A percentile compares a stretch with the other conserved stretches of the same genome.
Conservation (phyloP, 2,329 filamentous ascomycete species). For the Berkeleyomyces basicola region DNA sequence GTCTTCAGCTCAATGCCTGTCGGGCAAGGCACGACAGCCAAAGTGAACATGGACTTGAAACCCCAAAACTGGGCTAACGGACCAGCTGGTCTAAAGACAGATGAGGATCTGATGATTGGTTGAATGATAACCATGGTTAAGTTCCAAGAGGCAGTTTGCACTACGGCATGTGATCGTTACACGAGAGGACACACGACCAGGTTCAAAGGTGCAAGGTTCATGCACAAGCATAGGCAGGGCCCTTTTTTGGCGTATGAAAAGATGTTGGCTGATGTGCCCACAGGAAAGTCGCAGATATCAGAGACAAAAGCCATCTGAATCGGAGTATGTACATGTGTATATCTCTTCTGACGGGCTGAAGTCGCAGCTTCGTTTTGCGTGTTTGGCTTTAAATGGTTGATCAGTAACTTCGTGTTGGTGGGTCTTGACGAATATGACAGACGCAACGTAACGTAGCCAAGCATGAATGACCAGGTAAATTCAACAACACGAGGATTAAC, state of each 20-base stretch:
- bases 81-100: no score
- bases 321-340: no score
- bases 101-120: no score
- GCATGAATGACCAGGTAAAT: not conserved
- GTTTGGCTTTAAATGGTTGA: no score
- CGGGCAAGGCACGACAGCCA: no score
- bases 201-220: not conserved
- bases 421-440: not conserved
- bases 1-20: no score
- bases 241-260: no score
- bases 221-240: not conserved
- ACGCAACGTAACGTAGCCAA: not conserved
- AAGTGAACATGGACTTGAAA: no score
- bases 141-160: not conserved
- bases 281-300: not conserved
- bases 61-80: no score
- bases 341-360: not conserved
- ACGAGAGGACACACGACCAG: not conserved
- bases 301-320: not conserved
- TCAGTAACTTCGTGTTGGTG: not conserved
- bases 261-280: no score
- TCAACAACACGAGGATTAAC: not conserved
- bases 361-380: not conserved
- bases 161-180: not conserved
- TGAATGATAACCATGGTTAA: not conserved